Evolutionary conservation across 805 yeast species (phyloP), one percentile per base, ranked within the genome.

Genomic region (Schwanniomyces occidentalis): DNA sequence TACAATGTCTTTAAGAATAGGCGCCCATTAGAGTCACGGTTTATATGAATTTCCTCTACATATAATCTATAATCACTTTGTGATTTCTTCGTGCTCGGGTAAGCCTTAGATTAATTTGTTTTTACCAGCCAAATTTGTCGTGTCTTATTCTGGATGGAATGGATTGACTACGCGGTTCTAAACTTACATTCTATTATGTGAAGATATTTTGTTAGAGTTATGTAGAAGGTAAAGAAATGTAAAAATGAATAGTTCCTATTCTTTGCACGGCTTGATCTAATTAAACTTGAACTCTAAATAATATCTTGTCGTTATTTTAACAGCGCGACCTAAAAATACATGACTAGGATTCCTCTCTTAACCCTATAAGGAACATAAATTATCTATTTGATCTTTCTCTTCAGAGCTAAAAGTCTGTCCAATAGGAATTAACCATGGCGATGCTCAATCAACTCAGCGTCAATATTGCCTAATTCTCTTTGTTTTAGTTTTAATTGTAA

Each of bases 51-150:
- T 52, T 52, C 63, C 52, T 65, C 75, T 52, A 67, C 78, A 65
- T 68, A 63, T 65, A 67, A 54, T 61, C 77, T 61, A 51, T 51
- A 48, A 45, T 59, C 65, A 57, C 66, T 56, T 35, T 62, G 71
- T 61, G 69, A 58, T 61, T 57, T 44, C 66, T 75, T 75, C 86
- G 95, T 85, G 95, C 95, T 85, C 90, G 93, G 93, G 93, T 85
- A 66, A 69, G 85, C 85, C 93, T 84, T 75, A 85, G 90, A 85
- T 64, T 38, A 65, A 78, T 51, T 22, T 51, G 67, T 75, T 71
- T 72, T 61, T 58, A 57, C 61, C 71, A 73, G 76, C 76, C 73
- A 71, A 54, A 46, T 62, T 64, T 70, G 82, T 70, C 82, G 81
- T 67, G 75, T 73, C 69, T 27, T 20, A 63, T 52, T 55, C 49